Base-by-base conservation (phyloP, 2,329 filamentous ascomycete genomes). In the Exophiala phaeomuriformis region DNA sequence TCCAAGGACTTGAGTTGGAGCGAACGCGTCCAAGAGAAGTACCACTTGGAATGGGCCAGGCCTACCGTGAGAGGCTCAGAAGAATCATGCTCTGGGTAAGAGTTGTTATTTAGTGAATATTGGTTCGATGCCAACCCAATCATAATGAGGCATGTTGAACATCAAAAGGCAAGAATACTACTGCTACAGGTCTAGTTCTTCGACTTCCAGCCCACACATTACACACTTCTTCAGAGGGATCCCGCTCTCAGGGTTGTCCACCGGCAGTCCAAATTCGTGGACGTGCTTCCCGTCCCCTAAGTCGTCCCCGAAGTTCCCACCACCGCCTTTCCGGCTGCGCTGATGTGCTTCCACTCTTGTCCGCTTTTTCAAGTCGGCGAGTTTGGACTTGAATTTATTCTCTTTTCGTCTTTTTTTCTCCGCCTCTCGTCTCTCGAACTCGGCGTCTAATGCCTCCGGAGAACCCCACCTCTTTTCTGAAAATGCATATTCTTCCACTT, bases 401-500 rank as follows among this genome's bases (percentile, higher is more conserved):
- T 96, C 90, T 66, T 95, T 95, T 49, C 89, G 77, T 45, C 78
- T 80, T 72, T 95, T 95, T 71, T 89, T 90, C 51, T 93, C 85
- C 2, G 74, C 72, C 66, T 90, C 84, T 12, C 91, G 79, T 58
- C 81, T 81, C 68, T 86, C 88, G 64, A 93, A 97, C 71, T 97
- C 91, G 3, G 80, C 88, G 66, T 97, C 93, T 3, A 97, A 73
- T 0, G 84, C 86, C 65, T 93, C 90, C 0, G 87, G 72, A 0
- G 85, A 89, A 0, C 93, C 93, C 93, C 93, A 98, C 72, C 96
- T 96, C 60, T 82, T 83, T 1, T 78, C 70, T 0, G 74, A 82
- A 64, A 97, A 85, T 0, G 91, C 93, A 66, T 96, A 96, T 52
- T 90, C 89, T 67, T 98, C 93, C 1, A 98, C 88, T 67, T 98